Conservation (phyloP, 441 rosid genomes). For the Populus trichocarpa region DNA sequence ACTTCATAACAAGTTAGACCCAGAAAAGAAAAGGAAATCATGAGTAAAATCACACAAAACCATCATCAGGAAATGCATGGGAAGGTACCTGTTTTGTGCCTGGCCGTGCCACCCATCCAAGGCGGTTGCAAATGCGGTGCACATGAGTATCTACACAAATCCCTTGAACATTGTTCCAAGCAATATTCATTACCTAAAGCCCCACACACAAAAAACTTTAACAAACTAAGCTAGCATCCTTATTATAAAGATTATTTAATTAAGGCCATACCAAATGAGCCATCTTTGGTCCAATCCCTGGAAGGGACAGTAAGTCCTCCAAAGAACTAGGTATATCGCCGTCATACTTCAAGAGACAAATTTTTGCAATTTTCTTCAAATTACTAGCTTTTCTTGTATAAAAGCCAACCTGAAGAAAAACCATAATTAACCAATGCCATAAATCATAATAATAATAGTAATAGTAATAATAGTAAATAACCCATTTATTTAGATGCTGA, state of each 20-base stretch:
- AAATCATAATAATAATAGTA: not conserved
- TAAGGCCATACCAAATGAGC: slow-evolving; percentile 79
- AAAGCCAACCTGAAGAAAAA: slow-evolving; percentile 68
- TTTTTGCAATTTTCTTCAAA: slow-evolving; percentile 84
- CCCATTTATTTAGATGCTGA: not conserved
- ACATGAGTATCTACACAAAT: slow-evolving; percentile 96
- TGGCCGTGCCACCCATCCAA: slow-evolving; percentile 83
- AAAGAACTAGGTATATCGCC: slow-evolving; percentile 90
- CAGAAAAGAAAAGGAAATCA: not conserved
- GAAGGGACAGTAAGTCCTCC: slow-evolving; percentile 84
- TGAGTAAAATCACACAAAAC: not conserved
- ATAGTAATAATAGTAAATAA: not conserved
- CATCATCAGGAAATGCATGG: slow-evolving; percentile 1
- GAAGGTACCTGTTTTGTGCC: slow-evolving; percentile 58
- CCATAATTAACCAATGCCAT: slow-evolving; percentile 3
- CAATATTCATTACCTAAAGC: slow-evolving; percentile 81
- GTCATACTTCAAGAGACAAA: slow-evolving; percentile 64
- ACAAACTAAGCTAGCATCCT: slow-evolving; percentile 1
- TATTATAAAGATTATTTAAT: not conserved
- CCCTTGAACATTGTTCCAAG: slow-evolving; percentile 89
- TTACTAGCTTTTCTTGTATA: slow-evolving; percentile 83
- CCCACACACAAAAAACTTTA: slow-evolving; percentile 7
- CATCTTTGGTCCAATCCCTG: slow-evolving; percentile 98
- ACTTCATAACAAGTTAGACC: not conserved
- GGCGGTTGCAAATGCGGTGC: slow-evolving; percentile 90